Evolutionary conservation across 441 rosid species (phyloP), one percentile per base, ranked within the genome.

Genomic region (Populus hybrid): DNA sequence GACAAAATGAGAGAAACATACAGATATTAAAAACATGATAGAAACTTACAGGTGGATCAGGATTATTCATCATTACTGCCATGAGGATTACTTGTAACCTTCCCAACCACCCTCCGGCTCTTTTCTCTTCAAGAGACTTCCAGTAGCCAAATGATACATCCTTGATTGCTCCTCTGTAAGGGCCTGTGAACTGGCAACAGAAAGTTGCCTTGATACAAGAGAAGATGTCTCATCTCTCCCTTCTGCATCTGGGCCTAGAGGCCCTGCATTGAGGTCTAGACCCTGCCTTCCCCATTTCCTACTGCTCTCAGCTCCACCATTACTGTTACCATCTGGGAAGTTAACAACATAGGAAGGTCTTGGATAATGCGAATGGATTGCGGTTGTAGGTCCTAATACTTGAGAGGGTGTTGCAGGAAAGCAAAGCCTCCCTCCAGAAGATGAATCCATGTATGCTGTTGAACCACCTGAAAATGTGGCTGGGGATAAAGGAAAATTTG

Each of bases 71-170:
- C 79, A 11, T 75, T 84, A 83, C 33, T 83, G 83, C 88, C 88
- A 83, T 56, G 88, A 78, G 68, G 85, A 74, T 68, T 80, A 87
- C 72, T 71, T 83, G 66, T 82, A 80, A 76, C 88, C 64, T 72
- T 87, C 88, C 90, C 90, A 85, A 35, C 86, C 82, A 9, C 86
- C 82, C 21, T 87, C 90, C 24, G 90, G 90, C 45, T 85, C 90
- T 82, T 87, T 87, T 68, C 87, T 81, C 76, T 87, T 85, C 38
- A 84, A 79, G 3, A 84, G 73, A 28, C 81, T 33, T 20, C 82
- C 78, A 33, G 76, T 78, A 28, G 82, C 78, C 23, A 69, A 59
- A 35, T 83, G 83, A 76, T 75, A 87, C 76, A 81, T 79, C 81
- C 82, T 85, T 29, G 77, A 67, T 42, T 85, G 86, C 69, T 87